phyloP scores from a whole-genome alignment of 768 basidiomycete species.

The Lactifluus volemus region DNA sequence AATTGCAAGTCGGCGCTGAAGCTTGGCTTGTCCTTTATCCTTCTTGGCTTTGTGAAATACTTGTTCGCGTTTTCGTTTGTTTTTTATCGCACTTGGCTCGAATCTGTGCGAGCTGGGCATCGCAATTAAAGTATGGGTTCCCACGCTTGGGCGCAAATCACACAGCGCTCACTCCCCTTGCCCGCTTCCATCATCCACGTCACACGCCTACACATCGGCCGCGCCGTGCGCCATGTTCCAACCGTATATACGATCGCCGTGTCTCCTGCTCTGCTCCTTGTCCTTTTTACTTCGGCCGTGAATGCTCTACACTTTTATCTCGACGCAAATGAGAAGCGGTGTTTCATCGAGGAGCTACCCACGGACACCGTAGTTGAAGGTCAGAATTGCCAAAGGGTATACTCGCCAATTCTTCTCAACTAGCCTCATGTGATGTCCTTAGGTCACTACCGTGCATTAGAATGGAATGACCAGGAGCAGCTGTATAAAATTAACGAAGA shows the following conservation, averaged over 20 bases:
- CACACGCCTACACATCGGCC: neutral
- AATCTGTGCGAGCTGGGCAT: slow-evolving; percentile 50
- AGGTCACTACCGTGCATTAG: slow-evolving; percentile 91
- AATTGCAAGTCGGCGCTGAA: slow-evolving; percentile 67
- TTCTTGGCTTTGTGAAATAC: slow-evolving; percentile 64
- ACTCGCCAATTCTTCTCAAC: neutral
- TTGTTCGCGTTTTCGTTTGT: slow-evolving; percentile 84
- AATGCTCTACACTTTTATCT: slow-evolving; percentile 95
- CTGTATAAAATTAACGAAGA: slow-evolving; percentile 61
- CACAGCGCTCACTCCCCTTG: no score
- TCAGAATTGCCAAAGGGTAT: slow-evolving; percentile 26
- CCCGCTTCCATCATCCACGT: neutral
- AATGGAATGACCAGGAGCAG: slow-evolving; percentile 75
- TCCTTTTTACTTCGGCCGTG: slow-evolving; percentile 35
- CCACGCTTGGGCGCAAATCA: neutral
- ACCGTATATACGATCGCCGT: slow-evolving; percentile 13
- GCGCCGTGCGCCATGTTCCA: slow-evolving; percentile 2
- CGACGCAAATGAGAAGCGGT: slow-evolving; percentile 86
- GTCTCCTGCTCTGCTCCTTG: slow-evolving; percentile 29
- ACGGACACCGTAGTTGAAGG: slow-evolving; percentile 94
- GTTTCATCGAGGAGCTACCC: slow-evolving; percentile 95
- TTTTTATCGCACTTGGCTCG: slow-evolving; percentile 65
- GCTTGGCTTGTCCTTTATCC: slow-evolving; percentile 70
- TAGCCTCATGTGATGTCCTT: neutral
- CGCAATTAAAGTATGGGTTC: neutral